Percentiles rank a stretch among this genome's conserved stretches.
Evolutionary conservation across 192 early-diverging fungal species (phyloP).

Genomic region (Entomortierella lignicola): DNA sequence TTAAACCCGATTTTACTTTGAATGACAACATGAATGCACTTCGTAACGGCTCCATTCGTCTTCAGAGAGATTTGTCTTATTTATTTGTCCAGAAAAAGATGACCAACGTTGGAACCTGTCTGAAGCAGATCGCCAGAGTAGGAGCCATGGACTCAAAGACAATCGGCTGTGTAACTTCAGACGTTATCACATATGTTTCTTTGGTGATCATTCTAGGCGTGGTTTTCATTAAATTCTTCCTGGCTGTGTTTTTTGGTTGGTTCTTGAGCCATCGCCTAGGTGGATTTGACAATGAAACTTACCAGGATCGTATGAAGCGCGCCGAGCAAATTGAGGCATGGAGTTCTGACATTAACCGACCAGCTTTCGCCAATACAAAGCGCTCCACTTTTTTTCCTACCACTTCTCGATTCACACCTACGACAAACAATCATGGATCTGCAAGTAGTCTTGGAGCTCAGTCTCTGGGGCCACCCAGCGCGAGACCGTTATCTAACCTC

Average conservation of each 20-base stretch:
- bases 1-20: constrained; percentile 32
- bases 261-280: constrained; percentile 83
- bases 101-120: constrained; percentile 70
- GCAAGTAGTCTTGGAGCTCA: constrained; percentile 7
- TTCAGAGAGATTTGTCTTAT: constrained; percentile 45
- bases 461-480: constrained; percentile 16
- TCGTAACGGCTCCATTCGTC: constrained; percentile 56
- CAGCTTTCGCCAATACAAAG: constrained; percentile 40
- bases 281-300: constrained; percentile 70
- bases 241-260: constrained; percentile 87
- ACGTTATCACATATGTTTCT: constrained; percentile 80
- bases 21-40: constrained; percentile 34
- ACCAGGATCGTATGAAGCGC: constrained; percentile 75
- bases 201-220: constrained; percentile 74
- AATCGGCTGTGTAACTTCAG: constrained; percentile 84
- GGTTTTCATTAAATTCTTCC: constrained; percentile 76
- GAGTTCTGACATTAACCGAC: constrained; percentile 76
- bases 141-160: constrained; percentile 81
- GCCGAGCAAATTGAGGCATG: constrained; percentile 80
- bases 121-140: constrained; percentile 76
- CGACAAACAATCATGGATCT: constrained; percentile 7
- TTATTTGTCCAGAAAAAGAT: constrained; percentile 52
- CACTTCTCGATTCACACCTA: constrained; percentile 38
- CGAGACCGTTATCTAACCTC: constrained; percentile 38
- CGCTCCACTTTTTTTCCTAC: constrained; percentile 39